Evolutionary conservation across 148 eudicot genomes (phyloP), one percentile per base, ranked within the genome.

Genomic region (Bassia scoparia): DNA sequence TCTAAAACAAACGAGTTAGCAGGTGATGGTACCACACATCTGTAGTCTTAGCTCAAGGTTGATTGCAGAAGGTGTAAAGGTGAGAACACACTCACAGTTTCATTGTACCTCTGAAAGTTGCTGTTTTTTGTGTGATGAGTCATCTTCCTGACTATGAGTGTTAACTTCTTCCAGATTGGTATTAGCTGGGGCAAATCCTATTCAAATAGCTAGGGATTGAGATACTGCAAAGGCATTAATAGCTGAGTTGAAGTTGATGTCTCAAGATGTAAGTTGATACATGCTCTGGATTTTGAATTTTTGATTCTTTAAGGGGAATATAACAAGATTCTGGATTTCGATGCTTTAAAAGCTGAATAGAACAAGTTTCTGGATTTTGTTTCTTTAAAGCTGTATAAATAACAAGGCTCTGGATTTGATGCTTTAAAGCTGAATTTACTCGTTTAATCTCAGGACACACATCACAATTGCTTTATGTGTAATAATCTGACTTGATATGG

Each of bases 1-100:
- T 85, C 88, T 2, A 85, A 81, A 71, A 85, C 88, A 13, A 85
- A 85, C 74, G 88, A 85, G 61, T 77, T 85, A 72, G 88, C 88
- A 26, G 86, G 88, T 56, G 88, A 85, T 72, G 86, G 86, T 49
- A 86, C 86, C 48, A 83, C 84, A 86, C 86, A 59, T 83, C 89
- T 34, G 86, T 83, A 53, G 87, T 86, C 68, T 79, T 86, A 76
- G 86, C 89, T 9, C 86, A 83, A 79, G 89, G 86, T 48, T 86
- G 69, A 88, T 88, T 70, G 84, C 92, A n/a, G 92, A 88, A 83
- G 92, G 92, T 59, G 89, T 88, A 24, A 88, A 88, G 89, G 92
- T 88, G 41, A 61, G 71, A 65, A 61, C 67, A 52, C 7, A 54
- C 61, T 34, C 16, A 17, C 41, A 41, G 21, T 43, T 1, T 20